phyloP scores from a whole-genome alignment of 805 yeast species.

The Ascoidea rubescens region DNA sequence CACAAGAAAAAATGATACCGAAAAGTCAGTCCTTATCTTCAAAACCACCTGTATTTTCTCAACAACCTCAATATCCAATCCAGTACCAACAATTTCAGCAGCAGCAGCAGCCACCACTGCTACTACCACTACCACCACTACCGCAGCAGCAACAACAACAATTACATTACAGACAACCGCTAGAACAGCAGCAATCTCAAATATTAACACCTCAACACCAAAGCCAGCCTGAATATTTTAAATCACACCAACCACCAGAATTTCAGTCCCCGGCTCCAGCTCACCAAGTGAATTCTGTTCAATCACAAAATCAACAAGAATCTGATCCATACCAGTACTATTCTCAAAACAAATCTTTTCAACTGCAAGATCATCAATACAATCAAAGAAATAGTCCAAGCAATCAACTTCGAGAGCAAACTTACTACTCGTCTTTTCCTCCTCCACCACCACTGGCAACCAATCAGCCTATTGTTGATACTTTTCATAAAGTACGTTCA shows the following conservation, averaged over 20 bases:
- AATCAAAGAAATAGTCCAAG: too few species aligned
- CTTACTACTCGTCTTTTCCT: too few species aligned
- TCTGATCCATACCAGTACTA: too few species aligned
- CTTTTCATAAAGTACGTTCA: neutral
- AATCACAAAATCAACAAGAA: neutral
- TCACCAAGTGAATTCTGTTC: neutral
- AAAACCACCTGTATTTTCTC: neutral
- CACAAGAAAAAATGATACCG: neutral
- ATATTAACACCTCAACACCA: constrained; percentile 2
- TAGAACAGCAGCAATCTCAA: constrained; percentile 2
- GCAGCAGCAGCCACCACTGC: neutral
- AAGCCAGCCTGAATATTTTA: neutral
- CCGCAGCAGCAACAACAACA: constrained; percentile 2
- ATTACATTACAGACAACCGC: constrained; percentile 4
- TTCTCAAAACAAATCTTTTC: too few species aligned
- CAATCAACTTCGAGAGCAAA: too few species aligned
- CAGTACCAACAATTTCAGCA: neutral
- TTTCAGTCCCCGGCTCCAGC: neutral
- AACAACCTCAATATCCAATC: constrained; percentile 5
- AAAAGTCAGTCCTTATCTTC: neutral
- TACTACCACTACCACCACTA: neutral
- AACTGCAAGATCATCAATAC: neutral
- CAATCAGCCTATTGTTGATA: too few species aligned
- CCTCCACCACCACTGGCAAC: too few species aligned
- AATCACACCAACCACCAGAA: neutral